phyloP scores from a whole-genome alignment of 768 basidiomycete genomes.

The Lyophyllum atratum region DNA sequence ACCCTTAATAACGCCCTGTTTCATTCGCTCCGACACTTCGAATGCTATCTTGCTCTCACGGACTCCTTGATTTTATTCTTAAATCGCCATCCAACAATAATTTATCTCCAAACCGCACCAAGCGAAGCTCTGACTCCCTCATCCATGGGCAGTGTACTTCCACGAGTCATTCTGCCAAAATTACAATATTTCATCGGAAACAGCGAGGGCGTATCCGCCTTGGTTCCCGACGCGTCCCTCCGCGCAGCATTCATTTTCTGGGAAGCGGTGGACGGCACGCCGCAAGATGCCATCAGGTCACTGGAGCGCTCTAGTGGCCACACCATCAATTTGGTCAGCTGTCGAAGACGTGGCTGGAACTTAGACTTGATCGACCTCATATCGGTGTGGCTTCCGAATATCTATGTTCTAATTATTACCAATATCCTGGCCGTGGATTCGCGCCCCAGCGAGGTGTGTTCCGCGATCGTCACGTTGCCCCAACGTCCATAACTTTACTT shows the following conservation, averaged over 20 bases:
- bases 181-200: constrained; percentile 40
- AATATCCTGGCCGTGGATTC: constrained; percentile 37
- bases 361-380: constrained; percentile 37
- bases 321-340: constrained; percentile 35
- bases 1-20: constrained; percentile 24
- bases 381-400: constrained; percentile 32
- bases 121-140: constrained; percentile 20
- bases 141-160: constrained; percentile 2
- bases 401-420: constrained; percentile 34
- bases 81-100: constrained; percentile 34
- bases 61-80: constrained; percentile 32
- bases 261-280: constrained; percentile 31
- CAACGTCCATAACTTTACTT: background rate
- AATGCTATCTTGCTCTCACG: constrained; percentile 35
- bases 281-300: constrained; percentile 29
- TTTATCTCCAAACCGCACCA: constrained; percentile 36
- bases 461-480: background rate
- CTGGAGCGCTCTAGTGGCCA: constrained; percentile 33
- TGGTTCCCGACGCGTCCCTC: constrained; percentile 27
- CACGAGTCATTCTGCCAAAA: constrained; percentile 27
- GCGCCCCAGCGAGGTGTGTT: constrained; percentile 29
- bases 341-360: constrained; percentile 41
- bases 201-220: constrained; percentile 28
- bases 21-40: constrained; percentile 33
- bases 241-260: constrained; percentile 39